Percentiles rank a stretch among this genome's conserved stretches.
These are phyloP conservation scores for Colletotrichum eremochloae DNA, from an alignment of 2,329 filamentous ascomycete species.

Conservation along the genomic window DNA sequence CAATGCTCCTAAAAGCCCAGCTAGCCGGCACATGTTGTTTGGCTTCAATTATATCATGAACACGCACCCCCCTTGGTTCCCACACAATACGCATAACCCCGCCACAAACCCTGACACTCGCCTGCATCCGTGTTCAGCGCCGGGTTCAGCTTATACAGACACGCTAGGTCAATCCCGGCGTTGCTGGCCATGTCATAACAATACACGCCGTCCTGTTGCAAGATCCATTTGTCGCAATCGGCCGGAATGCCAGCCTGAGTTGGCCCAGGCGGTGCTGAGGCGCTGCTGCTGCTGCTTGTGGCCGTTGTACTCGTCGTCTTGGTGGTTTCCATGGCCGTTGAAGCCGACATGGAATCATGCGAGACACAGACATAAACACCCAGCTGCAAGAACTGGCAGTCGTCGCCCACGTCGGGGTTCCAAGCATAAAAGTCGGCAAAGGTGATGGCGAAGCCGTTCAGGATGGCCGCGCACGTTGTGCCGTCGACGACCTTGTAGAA, in stretches of 20 bases:
- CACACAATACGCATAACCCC: too few species aligned
- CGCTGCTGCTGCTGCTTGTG: accelerated
- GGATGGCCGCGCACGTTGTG: slow-evolving; percentile 9
- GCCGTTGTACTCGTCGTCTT: background rate
- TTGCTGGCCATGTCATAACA: slow-evolving; percentile 8
- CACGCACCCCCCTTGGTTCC: too few species aligned
- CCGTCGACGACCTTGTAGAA: background rate
- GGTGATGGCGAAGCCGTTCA: background rate
- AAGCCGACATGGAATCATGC: too few species aligned
- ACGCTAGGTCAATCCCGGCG: slow-evolving; percentile 1
- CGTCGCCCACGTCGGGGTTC: slow-evolving; percentile 11
- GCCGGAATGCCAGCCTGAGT: slow-evolving; percentile 2
- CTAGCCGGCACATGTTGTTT: background rate
- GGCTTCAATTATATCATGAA: background rate
- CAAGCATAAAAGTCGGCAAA: slow-evolving; percentile 8
- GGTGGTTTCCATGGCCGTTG: slow-evolving; percentile 7
- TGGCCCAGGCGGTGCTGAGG: background rate
- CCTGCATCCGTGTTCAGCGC: slow-evolving; percentile 4
- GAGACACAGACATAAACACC: too few species aligned
- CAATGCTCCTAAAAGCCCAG: background rate
- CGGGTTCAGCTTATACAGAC: slow-evolving; percentile 3
- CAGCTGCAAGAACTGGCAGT: background rate
- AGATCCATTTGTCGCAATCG: slow-evolving; percentile 1
- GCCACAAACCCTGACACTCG: too few species aligned
- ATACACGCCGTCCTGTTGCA: slow-evolving; percentile 1